phyloP scores from a whole-genome alignment of 768 basidiomycete species.

The Mycena pura region DNA sequence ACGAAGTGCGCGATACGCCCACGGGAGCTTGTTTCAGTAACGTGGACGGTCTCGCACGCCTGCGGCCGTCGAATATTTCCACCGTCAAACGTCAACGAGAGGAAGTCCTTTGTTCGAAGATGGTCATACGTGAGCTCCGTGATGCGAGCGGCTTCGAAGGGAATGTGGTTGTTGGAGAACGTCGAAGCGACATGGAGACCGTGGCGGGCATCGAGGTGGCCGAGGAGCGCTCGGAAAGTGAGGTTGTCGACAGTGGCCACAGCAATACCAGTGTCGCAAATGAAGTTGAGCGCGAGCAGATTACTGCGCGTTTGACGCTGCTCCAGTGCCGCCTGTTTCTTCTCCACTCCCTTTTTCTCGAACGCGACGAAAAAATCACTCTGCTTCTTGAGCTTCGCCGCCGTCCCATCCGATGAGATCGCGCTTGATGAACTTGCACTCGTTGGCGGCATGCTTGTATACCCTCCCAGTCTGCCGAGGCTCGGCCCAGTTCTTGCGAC shows the following conservation, averaged over 20 bases:
- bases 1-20: conserved; percentile 18
- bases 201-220: background rate
- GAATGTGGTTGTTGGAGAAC: conserved; percentile 17
- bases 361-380: background rate
- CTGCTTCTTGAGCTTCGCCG: background rate
- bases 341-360: background rate
- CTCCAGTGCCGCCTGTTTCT: background rate
- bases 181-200: conserved; percentile 3
- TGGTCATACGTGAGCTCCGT: background rate
- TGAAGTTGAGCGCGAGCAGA: background rate
- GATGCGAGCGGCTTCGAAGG: conserved; percentile 23
- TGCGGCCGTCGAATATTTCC: conserved; percentile 16
- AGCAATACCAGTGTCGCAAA: conserved; percentile 20
- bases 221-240: conserved; percentile 7
- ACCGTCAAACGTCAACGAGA: conserved; percentile 29
- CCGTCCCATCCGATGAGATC: background rate
- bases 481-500: conserved; percentile 1
- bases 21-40: conserved; percentile 17
- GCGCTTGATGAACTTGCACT: background rate
- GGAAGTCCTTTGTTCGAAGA: conserved; percentile 1
- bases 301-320: background rate
- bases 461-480: background rate
- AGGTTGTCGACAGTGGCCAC: background rate
- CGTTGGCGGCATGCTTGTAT: background rate
- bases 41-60: conserved; percentile 28